These are phyloP conservation scores for Boletus vinaceobasis DNA, from an alignment of 768 basidiomycete species.

Conservation along the genomic window DNA sequence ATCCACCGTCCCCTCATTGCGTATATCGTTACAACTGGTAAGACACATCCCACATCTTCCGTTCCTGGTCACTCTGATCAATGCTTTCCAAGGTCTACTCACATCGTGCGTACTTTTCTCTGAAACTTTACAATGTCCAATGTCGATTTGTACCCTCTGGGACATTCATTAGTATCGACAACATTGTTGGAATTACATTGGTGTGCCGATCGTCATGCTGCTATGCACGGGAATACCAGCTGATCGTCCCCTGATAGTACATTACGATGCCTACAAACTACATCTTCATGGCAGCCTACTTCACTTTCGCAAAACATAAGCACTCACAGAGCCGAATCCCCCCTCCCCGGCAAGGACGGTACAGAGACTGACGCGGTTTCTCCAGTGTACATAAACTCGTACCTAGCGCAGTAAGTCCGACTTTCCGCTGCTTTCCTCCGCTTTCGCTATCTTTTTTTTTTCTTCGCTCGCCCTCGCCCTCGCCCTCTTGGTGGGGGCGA, in stretches of 20 bases:
- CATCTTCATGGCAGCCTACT: slow-evolving; percentile 53
- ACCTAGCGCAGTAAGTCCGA: slow-evolving; percentile 41
- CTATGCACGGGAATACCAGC: too few species aligned
- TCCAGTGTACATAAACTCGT: slow-evolving; percentile 55
- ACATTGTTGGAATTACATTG: slow-evolving; percentile 42
- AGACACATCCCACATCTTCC: slow-evolving; percentile 20
- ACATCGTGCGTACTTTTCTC: slow-evolving; percentile 31
- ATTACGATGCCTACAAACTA: slow-evolving; percentile 53
- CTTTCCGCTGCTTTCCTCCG: neutral
- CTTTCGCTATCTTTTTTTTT: neutral
- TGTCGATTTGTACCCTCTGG: neutral
- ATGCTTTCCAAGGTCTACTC: slow-evolving; percentile 36
- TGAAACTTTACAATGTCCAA: neutral
- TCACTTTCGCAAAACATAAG: slow-evolving; percentile 52
- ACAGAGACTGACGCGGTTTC: neutral
- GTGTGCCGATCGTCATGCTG: slow-evolving; percentile 15
- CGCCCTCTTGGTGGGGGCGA: neutral
- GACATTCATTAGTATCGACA: slow-evolving; percentile 40
- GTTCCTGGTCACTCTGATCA: neutral
- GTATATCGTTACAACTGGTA: slow-evolving; percentile 56
- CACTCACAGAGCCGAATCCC: neutral
- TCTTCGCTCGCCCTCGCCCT: neutral
- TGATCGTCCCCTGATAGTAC: slow-evolving; percentile 29
- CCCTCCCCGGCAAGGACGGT: neutral
- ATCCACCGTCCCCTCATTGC: slow-evolving; percentile 34